Evolutionary conservation across 2,329 filamentous ascomycete species (phyloP), one percentile per base, ranked within the genome.

Genomic region (Scortechinia acanthostroma): DNA sequence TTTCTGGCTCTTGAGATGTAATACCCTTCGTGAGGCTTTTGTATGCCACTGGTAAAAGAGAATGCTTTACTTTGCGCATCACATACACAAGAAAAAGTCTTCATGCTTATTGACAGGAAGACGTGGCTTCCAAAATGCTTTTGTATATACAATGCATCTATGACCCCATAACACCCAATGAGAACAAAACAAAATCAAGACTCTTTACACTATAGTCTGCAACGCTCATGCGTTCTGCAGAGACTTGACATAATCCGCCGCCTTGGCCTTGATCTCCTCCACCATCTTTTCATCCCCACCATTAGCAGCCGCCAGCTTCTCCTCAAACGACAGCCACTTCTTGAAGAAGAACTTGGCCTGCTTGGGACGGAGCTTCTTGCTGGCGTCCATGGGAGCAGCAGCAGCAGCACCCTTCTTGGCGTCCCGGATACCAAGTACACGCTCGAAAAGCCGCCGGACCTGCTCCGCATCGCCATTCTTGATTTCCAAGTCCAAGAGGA

Each of bases 261-360:
- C 87, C 60, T 80, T 74, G 16, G 76, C 81, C 58, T 80, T 81
- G 42, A 90, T 87, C 53, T 74, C 76, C 58, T 88, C 85, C 43
- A 80, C 71, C 53, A 74, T 77, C 71, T 87, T 88, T 50, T 74
- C 69, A 22, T 23, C 19, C 57, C 83, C 79, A 2, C 87, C 88
- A 47, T 78, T 67, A 10, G 10, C 10, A 10, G 25, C 25, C 10
- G 25, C 25, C 10, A 30, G 25, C 35, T 40, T 40, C 65, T 85
- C 81, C 70, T 98, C 93, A 78, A 89, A 97, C 53, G 86, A 80
- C 47, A 86, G 77, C 93, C 93, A 98, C 53, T 87, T 78, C 68
- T 88, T 88, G 68, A 97, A 98, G 72, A 95, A 88, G 58, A 82
- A 85, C 68, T 85, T 83, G 15, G 90, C 90, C 59, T 90, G 79